Percentiles rank a stretch among this genome's conserved stretches.
Conservation (phyloP, 176 grass and related monocot species). For the Lolium multiflorum region DNA sequence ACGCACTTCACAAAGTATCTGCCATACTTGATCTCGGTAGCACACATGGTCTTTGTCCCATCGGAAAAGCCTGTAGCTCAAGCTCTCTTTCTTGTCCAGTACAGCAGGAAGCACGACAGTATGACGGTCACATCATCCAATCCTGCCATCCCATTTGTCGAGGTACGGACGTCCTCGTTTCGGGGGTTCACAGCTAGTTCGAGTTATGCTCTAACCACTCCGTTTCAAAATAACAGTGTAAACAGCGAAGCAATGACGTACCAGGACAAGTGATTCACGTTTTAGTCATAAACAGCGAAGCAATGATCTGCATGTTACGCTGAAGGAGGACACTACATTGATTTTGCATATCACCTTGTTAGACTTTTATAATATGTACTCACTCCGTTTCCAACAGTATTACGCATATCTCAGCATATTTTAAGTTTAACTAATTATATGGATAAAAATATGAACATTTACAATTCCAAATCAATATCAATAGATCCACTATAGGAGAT, state of each 20-base stretch:
- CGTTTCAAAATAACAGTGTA: not conserved
- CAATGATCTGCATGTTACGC: not conserved
- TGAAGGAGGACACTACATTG: not conserved
- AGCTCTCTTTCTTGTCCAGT: conserved; percentile 20
- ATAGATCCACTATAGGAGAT: too few species aligned
- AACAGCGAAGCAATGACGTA: not conserved
- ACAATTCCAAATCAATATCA: too few species aligned
- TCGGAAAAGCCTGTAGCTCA: not conserved
- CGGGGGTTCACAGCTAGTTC: not conserved
- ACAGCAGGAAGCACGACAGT: conserved; percentile 29
- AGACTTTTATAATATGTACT: not conserved
- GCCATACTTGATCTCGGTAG: conserved; percentile 23
- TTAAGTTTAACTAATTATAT: too few species aligned
- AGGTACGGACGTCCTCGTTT: conserved; percentile 35
- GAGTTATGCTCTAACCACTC: conserved; percentile 22
- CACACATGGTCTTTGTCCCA: not conserved
- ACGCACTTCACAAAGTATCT: not conserved
- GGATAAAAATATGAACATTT: too few species aligned
- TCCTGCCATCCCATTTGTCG: conserved; percentile 16
- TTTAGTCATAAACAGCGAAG: not conserved
- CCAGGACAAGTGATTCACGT: not conserved
- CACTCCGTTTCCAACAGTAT: too few species aligned
- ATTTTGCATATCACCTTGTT: not conserved
- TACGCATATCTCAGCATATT: too few species aligned
- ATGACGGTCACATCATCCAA: conserved; percentile 41